Percentiles rank a stretch among this genome's conserved stretches.
These are phyloP conservation scores for Niveomyces coronatus DNA, from an alignment of 2,329 filamentous ascomycete species.

Conservation along the genomic window DNA sequence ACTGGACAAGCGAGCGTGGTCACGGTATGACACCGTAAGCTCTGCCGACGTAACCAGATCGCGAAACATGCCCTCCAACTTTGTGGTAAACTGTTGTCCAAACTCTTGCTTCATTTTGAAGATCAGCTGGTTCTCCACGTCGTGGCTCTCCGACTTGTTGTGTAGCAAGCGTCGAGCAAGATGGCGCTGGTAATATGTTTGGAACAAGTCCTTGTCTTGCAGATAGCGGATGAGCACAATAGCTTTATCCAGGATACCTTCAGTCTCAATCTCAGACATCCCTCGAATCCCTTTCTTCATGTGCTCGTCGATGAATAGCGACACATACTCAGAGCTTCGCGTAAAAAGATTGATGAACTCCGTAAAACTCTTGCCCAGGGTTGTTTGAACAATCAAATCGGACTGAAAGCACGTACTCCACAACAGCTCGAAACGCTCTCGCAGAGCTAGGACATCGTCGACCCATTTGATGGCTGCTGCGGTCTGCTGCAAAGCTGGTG, in stretches of 20 bases:
- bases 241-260: conserved; percentile 75
- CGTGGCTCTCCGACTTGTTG: conserved; percentile 80
- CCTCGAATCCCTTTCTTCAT: conserved; percentile 89
- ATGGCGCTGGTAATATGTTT: conserved; percentile 97
- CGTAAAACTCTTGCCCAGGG: conserved; percentile 76
- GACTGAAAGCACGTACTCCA: conserved; percentile 62
- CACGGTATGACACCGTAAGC: conserved; percentile 65
- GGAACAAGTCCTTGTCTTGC: conserved; percentile 86
- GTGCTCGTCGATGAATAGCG: conserved; percentile 93
- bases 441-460: conserved; percentile 74
- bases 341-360: conserved; percentile 90
- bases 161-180: conserved; percentile 78
- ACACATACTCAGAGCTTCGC: conserved; percentile 83
- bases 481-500: conserved; percentile 64
- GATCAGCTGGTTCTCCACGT: conserved; percentile 93
- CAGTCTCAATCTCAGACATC: conserved; percentile 82
- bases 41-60: conserved; percentile 86
- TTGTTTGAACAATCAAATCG: conserved; percentile 70
- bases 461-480: conserved; percentile 89
- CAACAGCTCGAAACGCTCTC: conserved; percentile 80
- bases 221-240: conserved; percentile 82
- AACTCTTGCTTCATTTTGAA: conserved; percentile 94
- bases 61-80: conserved; percentile 96
- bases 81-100: conserved; percentile 85
- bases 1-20: conserved; percentile 46